Evolutionary conservation across 2,329 filamentous ascomycete species (phyloP), one percentile per base, ranked within the genome.

Genomic region (Botrytis deweyae): DNA sequence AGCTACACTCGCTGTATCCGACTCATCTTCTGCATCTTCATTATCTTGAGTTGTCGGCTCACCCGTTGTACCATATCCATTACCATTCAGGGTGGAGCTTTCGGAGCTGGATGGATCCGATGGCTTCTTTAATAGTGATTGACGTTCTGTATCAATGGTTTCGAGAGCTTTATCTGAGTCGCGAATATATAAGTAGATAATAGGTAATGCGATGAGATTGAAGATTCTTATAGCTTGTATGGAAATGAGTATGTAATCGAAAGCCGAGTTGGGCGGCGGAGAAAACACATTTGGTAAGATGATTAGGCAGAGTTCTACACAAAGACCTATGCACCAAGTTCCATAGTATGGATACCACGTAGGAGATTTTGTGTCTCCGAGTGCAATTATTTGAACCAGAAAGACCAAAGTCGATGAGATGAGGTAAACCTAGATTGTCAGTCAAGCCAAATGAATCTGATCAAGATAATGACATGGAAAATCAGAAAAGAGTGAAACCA

Each of bases 331-430:
- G 44, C 87, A 76, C 85, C 90, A 92, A 20, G 88, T 88, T 29
- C 89, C 90, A 76, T 88, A 87, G 75, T 89, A 90, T 0, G 90
- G 89, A 77, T 90, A 89, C 85, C 89, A 91, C 16, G 89, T 84
- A 3, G 86, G 84, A 70, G 85, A 83, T 44, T 84, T 80, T 29
- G 84, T 83, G 70, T 88, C 87, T 3, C 84, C 82, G 22, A 92
- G 84, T 33, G 85, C 85, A 59, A 87, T 84, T 74, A 89, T 83
- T 77, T 91, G 85, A 22, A 90, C 85, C 5, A 88, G 87, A 81
- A 91, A 93, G n/a, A 89, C 84, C 42, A 93, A 82, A 64, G 90
- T 84, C 72, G 89, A 91, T 1, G 90, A 88, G 40, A 92, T 82
- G 55, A 88, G 83, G 72, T 89, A 88, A 72, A 93, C 79, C 84